Percentiles rank a stretch among this genome's conserved stretches.
phyloP scores from a whole-genome alignment of 805 yeast genomes.

The Hemisphaericaspora nanyangensis region DNA sequence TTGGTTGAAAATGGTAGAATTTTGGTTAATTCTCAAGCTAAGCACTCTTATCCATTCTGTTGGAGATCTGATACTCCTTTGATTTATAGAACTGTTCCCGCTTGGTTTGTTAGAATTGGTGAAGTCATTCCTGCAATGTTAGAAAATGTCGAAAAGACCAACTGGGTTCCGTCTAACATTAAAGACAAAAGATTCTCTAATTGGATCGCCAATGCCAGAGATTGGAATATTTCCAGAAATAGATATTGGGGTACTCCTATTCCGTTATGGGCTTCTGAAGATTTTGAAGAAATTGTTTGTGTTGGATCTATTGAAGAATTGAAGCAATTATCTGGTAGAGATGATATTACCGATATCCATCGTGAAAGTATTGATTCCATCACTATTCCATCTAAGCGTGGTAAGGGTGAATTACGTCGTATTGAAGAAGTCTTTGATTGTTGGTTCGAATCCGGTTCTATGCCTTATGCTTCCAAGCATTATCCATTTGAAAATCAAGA shows the following conservation, averaged over 20 bases:
- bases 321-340: constrained; percentile 75
- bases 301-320: constrained; percentile 88
- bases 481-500: constrained; percentile 91
- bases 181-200: constrained; percentile 94
- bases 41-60: constrained; percentile 98
- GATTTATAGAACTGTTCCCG: constrained; percentile 93
- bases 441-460: constrained; percentile 99
- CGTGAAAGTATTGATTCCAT: constrained; percentile 89
- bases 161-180: constrained; percentile 90
- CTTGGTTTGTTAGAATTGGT: constrained; percentile 94
- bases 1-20: constrained; percentile 75
- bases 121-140: constrained; percentile 88
- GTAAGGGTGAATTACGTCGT: constrained; percentile 85
- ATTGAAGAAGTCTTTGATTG: constrained; percentile 98
- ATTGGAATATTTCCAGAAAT: constrained; percentile 98
- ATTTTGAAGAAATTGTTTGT: constrained; percentile 87
- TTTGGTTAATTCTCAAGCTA: constrained; percentile 73
- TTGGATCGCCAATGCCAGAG: constrained; percentile 99
- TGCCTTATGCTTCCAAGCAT: constrained; percentile 97
- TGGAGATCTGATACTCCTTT: constrained; percentile 99
- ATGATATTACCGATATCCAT: constrained; percentile 83
- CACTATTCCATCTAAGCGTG: constrained; percentile 87
- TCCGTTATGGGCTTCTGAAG: constrained; percentile 97
- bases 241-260: constrained; percentile 99
- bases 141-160: constrained; percentile 76